Evolutionary conservation across 2,329 filamentous ascomycete genomes (phyloP).

Genomic region (Thielaviopsis musarum): DNA sequence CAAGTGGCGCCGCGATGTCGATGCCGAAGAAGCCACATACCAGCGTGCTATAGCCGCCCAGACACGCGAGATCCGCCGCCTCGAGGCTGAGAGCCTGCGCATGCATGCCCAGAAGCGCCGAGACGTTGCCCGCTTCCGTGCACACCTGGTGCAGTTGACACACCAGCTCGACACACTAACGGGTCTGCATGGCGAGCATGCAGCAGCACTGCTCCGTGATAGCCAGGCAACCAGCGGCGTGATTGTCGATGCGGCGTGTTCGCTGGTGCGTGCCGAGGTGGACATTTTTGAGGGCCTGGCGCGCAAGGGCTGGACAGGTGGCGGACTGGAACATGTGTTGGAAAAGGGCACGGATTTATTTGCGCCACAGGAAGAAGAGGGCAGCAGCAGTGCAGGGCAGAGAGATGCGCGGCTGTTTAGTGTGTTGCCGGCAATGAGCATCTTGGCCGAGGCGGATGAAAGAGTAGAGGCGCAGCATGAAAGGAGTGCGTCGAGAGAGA

Average conservation of each 20-base stretch:
- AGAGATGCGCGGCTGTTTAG: constrained; percentile 39
- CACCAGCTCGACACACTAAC: constrained; percentile 45
- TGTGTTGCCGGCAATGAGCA: constrained; percentile 46
- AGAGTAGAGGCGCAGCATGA: constrained; percentile 15
- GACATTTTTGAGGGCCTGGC: constrained; percentile 53
- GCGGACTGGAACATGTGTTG: constrained; percentile 47
- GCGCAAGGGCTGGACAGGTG: constrained; percentile 50
- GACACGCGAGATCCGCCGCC: constrained; percentile 41
- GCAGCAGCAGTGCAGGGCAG: constrained; percentile 19
- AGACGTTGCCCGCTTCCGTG: constrained; percentile 44
- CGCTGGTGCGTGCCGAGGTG: constrained; percentile 49
- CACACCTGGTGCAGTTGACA: constrained; percentile 47
- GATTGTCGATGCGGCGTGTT: constrained; percentile 48
- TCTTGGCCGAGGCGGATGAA: constrained; percentile 31
- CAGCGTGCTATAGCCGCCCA: constrained; percentile 36
- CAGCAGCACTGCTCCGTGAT: constrained; percentile 41
- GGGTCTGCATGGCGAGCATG: constrained; percentile 40
- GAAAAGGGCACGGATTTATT: constrained; percentile 48
- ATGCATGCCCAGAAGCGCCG: constrained; percentile 41
- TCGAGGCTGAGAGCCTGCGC: constrained; percentile 49
- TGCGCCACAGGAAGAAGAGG: constrained; percentile 25
- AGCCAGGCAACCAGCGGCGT: constrained; percentile 46
- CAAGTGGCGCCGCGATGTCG: constrained; percentile 44
- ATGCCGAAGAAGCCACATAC: constrained; percentile 47
- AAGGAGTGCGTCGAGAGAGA: constrained; percentile 35